These are phyloP conservation scores for Ochetophila trinervis DNA, from an alignment of 306 rosid genomes.

Conservation along the genomic window DNA sequence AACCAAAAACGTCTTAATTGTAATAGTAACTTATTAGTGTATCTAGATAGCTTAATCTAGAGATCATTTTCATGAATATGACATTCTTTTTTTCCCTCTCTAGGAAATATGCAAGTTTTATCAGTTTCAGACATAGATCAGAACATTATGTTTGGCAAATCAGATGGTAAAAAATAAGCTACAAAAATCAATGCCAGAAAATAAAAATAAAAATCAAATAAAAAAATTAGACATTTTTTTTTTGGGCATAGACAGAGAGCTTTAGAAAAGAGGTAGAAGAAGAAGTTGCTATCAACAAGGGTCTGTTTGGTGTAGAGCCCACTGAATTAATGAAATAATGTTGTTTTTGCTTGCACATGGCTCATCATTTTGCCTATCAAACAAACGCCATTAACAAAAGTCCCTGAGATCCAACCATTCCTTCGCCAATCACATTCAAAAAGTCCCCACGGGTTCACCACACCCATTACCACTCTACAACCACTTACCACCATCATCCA, in stretches of 20 bases:
- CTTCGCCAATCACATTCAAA: constrained; percentile 17
- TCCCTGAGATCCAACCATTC: constrained; percentile 20
- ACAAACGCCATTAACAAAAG: constrained; percentile 53
- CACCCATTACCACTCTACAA: constrained; percentile 16
- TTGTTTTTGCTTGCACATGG: constrained; percentile 41
- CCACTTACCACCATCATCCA: constrained; percentile 11
- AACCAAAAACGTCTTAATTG: no score
- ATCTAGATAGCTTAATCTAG: no score
- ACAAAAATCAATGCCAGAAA: neutral
- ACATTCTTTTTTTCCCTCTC: no score
- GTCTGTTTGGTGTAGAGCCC: constrained; percentile 35
- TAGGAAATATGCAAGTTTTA: constrained; percentile 1
- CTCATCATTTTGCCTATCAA: constrained; percentile 53
- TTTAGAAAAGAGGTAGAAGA: neutral
- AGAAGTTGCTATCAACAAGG: constrained; percentile 15
- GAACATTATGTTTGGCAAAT: neutral
- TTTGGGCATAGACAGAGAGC: neutral
- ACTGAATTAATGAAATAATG: constrained; percentile 35
- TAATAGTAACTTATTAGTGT: no score
- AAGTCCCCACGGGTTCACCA: constrained; percentile 16
- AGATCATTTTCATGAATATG: no score
- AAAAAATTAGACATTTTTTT: neutral
- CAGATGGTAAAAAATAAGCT: neutral
- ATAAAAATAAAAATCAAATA: no score
- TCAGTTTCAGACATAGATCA: constrained; percentile 8